Base-by-base conservation (phyloP, 306 rosid genomes). In the Cucurbita ficifolia region DNA sequence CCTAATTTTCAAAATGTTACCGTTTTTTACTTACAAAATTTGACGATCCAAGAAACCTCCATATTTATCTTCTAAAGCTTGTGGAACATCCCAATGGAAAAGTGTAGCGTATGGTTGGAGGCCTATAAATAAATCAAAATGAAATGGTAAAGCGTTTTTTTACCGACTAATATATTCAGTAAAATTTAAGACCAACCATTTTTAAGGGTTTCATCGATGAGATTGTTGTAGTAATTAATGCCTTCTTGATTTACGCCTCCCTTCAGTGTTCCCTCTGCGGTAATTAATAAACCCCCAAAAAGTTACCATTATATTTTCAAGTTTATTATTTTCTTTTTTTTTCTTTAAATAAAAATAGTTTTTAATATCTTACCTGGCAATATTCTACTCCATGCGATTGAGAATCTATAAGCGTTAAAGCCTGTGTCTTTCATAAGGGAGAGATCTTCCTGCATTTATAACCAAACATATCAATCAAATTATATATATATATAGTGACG, bases 71-170 rank as follows among this genome's bases (percentile, higher is more conserved):
- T 89, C 87, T 21, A 92, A 75, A n/a, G 82, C 43, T 81, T 86
- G 93, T 1, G 97, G 94, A 76, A 82, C 79, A 76, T 92, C 96
- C 90, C 89, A 92, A 33, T 90, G 91, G 29, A 89, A 87, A 45
- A 92, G 43, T 8, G 97, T 89, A 39, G 78, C 86, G 78, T 58
- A 89, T 22, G 88, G 86, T 38, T 72, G 29, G 5, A 86, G 0
- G 48, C 85, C 90, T 43, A n/a, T 36, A 24, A 24, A 19, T 24
- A 38, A 2, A 51, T 50, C 54, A 50, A 5, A 50, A 14, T 1
- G 18, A 29, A 29, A 29, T 2, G 33, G 33, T 29, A 29, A 29
- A 2, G 2, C 2, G 2, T 29, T 29, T 29, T 29, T 29, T 29
- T 29, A 29, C 33, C 33, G 33, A 29, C 33, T 29, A 29, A 29